Conservation (phyloP, 1,284 basidiomycete species). For the Polyporus tsugae region DNA sequence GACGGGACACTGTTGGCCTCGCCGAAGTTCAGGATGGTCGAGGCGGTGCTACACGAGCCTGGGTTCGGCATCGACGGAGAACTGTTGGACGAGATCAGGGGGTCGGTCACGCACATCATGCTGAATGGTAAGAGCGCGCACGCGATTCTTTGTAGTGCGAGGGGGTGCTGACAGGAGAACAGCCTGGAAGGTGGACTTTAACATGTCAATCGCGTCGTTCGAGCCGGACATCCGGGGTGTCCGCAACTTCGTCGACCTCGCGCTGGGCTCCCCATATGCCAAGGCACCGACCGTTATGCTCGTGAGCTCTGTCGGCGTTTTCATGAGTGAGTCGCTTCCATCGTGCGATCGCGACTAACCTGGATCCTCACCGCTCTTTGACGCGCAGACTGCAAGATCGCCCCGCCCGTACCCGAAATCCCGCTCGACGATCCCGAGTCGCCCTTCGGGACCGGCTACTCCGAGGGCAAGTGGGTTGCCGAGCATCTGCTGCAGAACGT, state of each 20-base stretch:
- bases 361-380: background rate
- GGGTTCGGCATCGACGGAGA: conserved; percentile 40
- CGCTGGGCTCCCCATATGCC: conserved; percentile 36
- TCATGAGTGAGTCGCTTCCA: conserved; percentile 28
- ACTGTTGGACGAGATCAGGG: conserved; percentile 37
- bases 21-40: conserved; percentile 44
- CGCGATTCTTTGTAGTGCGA: background rate
- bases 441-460: conserved; percentile 48
- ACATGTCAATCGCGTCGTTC: conserved; percentile 37
- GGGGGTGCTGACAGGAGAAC: background rate
- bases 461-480: conserved; percentile 51
- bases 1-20: conserved; percentile 38
- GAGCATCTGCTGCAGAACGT: conserved; percentile 42
- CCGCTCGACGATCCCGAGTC: conserved; percentile 34
- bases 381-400: conserved; percentile 24
- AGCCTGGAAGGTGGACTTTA: conserved; percentile 51
- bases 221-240: conserved; percentile 33
- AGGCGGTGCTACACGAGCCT: conserved; percentile 43
- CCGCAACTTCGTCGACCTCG: conserved; percentile 37
- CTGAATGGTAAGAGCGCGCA: conserved; percentile 41
- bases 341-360: too few relatives aligned
- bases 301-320: conserved; percentile 44
- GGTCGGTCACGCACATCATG: conserved; percentile 39
- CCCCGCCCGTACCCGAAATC: conserved; percentile 25
- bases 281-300: conserved; percentile 40